Evolutionary conservation across 2,329 filamentous ascomycete species (phyloP), one percentile per base, ranked within the genome.

Genomic region (Ceratocystis lukuohia): DNA sequence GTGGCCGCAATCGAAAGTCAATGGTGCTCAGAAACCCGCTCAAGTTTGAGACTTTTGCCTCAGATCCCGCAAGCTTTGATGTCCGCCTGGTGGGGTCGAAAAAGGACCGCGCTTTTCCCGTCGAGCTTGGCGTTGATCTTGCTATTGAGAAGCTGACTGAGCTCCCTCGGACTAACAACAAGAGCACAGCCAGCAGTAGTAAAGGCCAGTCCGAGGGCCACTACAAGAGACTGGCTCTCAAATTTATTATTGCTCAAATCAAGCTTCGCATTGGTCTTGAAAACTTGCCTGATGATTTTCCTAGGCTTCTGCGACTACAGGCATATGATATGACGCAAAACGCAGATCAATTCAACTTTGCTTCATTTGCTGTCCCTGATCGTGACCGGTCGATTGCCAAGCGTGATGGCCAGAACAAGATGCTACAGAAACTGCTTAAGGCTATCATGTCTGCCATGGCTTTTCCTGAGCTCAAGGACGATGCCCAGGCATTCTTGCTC

Each of bases 1-100:
- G 95, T 59, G 94, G 94, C 6, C 86, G 94, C 30, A 99, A 99
- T 72, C 82, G 95, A 45, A 96, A 96, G 73, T 99, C 96, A 75
- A 87, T 97, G 78, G 96, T 89, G 5, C 89, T 91, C 61, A 89
- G 93, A 1, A 87, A 93, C 5, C 85, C 87, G n/a, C 82, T 99
- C 12, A 82, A 85, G 0, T 97, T 89, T 75, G 87, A 91, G 74
- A 82, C 87, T 62, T 97, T 88, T 73, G 87, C 93, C 5, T 94
- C 99, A 74, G 94, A 97, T 71, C 79, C 85, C 22, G 84, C 91
- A 0, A 96, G 90, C 72, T 89, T 96, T 69, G 92, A 97, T 70
- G 79, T 99, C 67, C 87, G 90, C 44, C 82, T 99, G 12, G 88
- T 96, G 67, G 94, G 94, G 0, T 93, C 94, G 0, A 91, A 91